These are phyloP conservation scores for Pythium folliculosum DNA, from an alignment of 352 stramenopile genomes.

Conservation along the genomic window DNA sequence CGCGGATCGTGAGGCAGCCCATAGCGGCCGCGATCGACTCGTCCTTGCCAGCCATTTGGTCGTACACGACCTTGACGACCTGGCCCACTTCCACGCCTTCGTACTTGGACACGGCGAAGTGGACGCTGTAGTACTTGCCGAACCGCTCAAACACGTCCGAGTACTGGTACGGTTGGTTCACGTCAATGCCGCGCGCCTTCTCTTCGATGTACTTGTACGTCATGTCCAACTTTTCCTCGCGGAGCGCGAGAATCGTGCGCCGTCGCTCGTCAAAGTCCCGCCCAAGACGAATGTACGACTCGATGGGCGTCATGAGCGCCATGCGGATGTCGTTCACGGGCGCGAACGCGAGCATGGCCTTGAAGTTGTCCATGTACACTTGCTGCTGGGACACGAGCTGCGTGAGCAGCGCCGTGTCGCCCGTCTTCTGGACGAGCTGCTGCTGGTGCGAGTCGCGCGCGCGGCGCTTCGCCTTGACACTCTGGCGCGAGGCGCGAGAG, in stretches of 20 bases:
- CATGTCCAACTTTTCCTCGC: slow-evolving; percentile 79
- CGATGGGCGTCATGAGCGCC: slow-evolving; percentile 79
- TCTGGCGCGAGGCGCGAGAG: slow-evolving; percentile 18
- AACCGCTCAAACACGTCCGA: slow-evolving; percentile 83
- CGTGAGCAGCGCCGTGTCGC: slow-evolving; percentile 54
- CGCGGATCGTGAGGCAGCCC: slow-evolving; percentile 61
- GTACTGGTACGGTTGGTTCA: slow-evolving; percentile 67
- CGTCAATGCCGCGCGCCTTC: slow-evolving; percentile 56
- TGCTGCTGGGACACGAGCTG: slow-evolving; percentile 68
- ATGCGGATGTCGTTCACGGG: slow-evolving; percentile 70
- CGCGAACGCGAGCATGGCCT: slow-evolving; percentile 77
- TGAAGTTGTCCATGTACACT: slow-evolving; percentile 76
- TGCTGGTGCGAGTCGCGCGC: slow-evolving; percentile 41
- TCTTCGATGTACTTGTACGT: slow-evolving; percentile 82
- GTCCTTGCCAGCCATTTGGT: slow-evolving; percentile 69
- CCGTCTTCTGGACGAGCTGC: slow-evolving; percentile 39
- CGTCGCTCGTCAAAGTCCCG: slow-evolving; percentile 65
- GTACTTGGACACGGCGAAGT: slow-evolving; percentile 77
- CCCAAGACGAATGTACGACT: slow-evolving; percentile 70
- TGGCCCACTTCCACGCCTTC: slow-evolving; percentile 64
- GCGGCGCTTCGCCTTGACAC: slow-evolving; percentile 53
- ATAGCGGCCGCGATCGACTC: slow-evolving; percentile 56
- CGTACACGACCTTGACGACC: slow-evolving; percentile 68
- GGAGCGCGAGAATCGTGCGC: slow-evolving; percentile 55
- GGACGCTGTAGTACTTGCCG: slow-evolving; percentile 77